Conservation (phyloP, 1,139 yeast species). For the Pichia sp. region DNA sequence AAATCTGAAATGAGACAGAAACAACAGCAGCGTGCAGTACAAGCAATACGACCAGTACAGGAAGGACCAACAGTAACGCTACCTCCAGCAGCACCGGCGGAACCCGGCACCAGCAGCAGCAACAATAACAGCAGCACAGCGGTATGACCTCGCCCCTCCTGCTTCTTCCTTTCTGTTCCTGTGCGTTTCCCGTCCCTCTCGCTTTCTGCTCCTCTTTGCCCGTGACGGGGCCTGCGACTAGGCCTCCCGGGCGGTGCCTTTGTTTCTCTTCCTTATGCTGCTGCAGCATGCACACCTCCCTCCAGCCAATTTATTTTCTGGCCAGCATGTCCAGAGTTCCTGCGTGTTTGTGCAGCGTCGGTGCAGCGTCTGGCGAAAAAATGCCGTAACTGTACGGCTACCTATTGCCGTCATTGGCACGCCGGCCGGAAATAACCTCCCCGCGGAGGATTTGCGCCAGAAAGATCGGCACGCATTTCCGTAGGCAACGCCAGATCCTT, state of each 20-base stretch:
- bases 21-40: too few relatives aligned
- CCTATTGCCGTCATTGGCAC: not conserved
- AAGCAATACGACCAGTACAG: too few relatives aligned
- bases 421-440: not conserved
- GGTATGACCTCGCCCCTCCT: too few relatives aligned
- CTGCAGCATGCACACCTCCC: not conserved
- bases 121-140: too few relatives aligned
- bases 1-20: too few relatives aligned
- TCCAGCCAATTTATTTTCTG: not conserved
- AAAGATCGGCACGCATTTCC: not conserved
- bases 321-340: not conserved
- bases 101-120: too few relatives aligned
- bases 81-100: too few relatives aligned
- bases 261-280: not conserved
- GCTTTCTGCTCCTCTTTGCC: not conserved
- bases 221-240: not conserved
- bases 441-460: not conserved
- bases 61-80: too few relatives aligned
- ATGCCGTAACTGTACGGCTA: not conserved
- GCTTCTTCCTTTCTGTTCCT: too few relatives aligned
- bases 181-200: not conserved
- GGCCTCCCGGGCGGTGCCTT: not conserved
- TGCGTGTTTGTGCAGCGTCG: not conserved
- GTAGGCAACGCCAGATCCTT: not conserved
- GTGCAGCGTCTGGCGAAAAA: not conserved